These are phyloP conservation scores for Fragaria nilgerrensis DNA, from an alignment of 306 rosid genomes.

Conservation along the genomic window DNA sequence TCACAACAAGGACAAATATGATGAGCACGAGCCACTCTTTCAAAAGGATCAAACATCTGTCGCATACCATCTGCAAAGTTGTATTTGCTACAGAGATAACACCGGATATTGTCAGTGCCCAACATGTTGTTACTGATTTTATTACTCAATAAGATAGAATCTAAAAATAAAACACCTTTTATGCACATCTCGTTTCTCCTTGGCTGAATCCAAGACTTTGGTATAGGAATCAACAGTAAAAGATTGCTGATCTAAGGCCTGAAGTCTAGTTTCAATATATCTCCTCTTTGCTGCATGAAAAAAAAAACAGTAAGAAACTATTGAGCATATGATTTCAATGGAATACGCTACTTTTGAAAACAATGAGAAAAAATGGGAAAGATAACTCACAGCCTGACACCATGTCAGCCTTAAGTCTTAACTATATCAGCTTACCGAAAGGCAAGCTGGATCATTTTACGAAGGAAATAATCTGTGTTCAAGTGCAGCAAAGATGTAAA, in stretches of 20 bases:
- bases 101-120: constrained; percentile 34
- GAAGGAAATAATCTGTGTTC: not conserved
- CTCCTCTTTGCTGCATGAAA: constrained; percentile 77
- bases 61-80: constrained; percentile 92
- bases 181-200: constrained; percentile 75
- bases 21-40: constrained; percentile 86
- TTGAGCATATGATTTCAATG: not conserved
- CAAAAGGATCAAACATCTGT: constrained; percentile 95
- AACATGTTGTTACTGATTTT: constrained; percentile 17
- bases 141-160: constrained; percentile 17
- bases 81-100: constrained; percentile 64
- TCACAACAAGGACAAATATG: constrained; percentile 96
- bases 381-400: not conserved
- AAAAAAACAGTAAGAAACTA: constrained; percentile 8
- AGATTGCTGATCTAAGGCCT: constrained; percentile 63
- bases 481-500: not conserved
- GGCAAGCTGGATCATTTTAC: not conserved
- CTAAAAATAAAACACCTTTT: constrained; percentile 54
- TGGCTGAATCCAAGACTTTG: constrained; percentile 59
- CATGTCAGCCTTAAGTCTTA: not conserved
- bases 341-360: not conserved
- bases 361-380: not conserved
- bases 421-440: constrained; percentile 13
- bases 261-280: constrained; percentile 72
- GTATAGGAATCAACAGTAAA: constrained; percentile 62